Evolutionary conservation across 1,139 yeast species (phyloP).

Genomic region (Sugiyamaella sp.): DNA sequence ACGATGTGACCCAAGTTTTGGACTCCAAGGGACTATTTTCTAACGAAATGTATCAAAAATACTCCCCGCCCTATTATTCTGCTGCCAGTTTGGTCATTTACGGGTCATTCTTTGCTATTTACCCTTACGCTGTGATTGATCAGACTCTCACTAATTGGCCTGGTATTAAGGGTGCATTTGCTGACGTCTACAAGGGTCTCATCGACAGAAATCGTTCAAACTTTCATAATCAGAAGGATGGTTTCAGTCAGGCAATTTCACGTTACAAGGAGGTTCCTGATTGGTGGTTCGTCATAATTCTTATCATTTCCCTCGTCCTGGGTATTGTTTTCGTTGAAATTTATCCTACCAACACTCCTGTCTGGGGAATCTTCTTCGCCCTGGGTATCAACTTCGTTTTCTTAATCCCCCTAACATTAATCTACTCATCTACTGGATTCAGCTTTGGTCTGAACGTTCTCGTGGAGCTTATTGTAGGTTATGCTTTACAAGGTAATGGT

Average conservation of each 20-base stretch:
- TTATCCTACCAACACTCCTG: constrained; percentile 49
- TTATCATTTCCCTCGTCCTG: constrained; percentile 51
- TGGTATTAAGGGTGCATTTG: constrained; percentile 30
- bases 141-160: constrained; percentile 32
- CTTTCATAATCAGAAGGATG: constrained; percentile 16
- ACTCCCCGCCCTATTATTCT: constrained; percentile 53
- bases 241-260: constrained; percentile 13
- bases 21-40: constrained; percentile 44
- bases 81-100: constrained; percentile 47
- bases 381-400: constrained; percentile 57
- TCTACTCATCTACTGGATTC: constrained; percentile 56
- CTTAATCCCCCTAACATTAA: constrained; percentile 53
- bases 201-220: constrained; percentile 16
- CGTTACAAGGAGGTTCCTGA: constrained; percentile 58
- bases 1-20: constrained; percentile 49
- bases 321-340: constrained; percentile 52
- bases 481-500: constrained; percentile 65
- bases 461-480: constrained; percentile 59
- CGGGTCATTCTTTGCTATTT: constrained; percentile 40
- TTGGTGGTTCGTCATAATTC: constrained; percentile 55
- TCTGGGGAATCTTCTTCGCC: constrained; percentile 60
- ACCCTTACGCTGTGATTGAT: constrained; percentile 36
- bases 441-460: constrained; percentile 59
- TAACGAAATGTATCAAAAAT: constrained; percentile 38
- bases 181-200: constrained; percentile 23